phyloP scores from a whole-genome alignment of 805 yeast genomes.

The Candida xiaguanensis region DNA sequence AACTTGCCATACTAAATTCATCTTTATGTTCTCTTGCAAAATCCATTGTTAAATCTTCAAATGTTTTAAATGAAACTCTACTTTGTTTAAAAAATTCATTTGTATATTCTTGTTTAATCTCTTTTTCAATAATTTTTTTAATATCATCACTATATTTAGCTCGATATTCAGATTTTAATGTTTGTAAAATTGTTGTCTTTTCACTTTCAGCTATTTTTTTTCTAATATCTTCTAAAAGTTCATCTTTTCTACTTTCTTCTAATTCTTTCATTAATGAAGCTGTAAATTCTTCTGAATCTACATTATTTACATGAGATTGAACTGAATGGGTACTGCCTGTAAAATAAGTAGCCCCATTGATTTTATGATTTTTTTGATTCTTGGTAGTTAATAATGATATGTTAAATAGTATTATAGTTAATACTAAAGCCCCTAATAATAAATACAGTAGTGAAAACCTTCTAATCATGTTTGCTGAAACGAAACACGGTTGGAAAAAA shows the following conservation, averaged over 20 bases:
- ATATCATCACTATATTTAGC: conserved; percentile 6
- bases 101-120: conserved; percentile 7
- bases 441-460: conserved; percentile 9
- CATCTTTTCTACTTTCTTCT: conserved; percentile 7
- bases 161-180: conserved; percentile 5
- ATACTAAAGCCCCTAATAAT: conserved; percentile 3
- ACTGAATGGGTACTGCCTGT: conserved; percentile 4
- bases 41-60: conserved; percentile 6
- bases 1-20: background rate
- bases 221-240: conserved; percentile 3
- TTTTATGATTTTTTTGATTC: background rate
- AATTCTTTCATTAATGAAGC: conserved; percentile 6
- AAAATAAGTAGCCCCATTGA: conserved; percentile 7
- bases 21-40: conserved; percentile 7
- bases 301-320: conserved; percentile 7
- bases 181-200: conserved; percentile 8
- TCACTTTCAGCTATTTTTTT: conserved; percentile 4
- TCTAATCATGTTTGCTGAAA: conserved; percentile 7
- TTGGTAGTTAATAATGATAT: background rate
- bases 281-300: conserved; percentile 8
- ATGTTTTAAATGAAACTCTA: conserved; percentile 3
- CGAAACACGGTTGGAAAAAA: background rate
- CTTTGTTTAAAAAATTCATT: conserved; percentile 7
- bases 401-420: conserved; percentile 5
- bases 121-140: conserved; percentile 6